Evolutionary conservation across 2,329 filamentous ascomycete species (phyloP), one percentile per base, ranked within the genome.

Genomic region (Cladosporium sp.): DNA sequence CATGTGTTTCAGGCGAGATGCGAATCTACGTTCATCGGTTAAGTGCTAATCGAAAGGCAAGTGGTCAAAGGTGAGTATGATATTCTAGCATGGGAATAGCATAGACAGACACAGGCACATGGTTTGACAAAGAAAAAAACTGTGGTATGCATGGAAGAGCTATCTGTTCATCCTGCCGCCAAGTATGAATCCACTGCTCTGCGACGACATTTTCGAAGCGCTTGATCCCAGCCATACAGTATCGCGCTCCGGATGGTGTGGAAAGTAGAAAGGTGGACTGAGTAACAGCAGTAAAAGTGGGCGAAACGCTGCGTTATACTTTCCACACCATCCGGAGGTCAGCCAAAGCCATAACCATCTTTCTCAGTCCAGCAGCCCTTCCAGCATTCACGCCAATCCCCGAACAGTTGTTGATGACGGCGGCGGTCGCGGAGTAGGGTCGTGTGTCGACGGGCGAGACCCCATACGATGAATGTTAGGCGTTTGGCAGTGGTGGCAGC

Each of bases 341-440:
- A 7, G 6, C 6, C 18, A 16, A n/a, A 14, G 2, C 12, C 12
- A 26, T 5, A 35, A 18, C 16, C 35, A 26, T 18, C 68, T 91
- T 88, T 35, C 78, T 97, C 94, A 12, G 91, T 96, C 82, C 89
- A 93, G 81, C 94, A 98, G 11, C 94, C 94, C 77, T 95, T 93
- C 93, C 94, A 98, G 80, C 94, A 98, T 71, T 96, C 89, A 71
- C 93, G 89, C 94, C 94, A 98, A 76, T 98, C 91, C 74, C 92
- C 92, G 23, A 98, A 93, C 16, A 98, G 84, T n/a, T 44, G 18
- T 44, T 44, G 37, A 44, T 44, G 18, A 44, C 35, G 16, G 12
- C 14, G 35, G 37, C 37, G 18, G 37, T 44, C 37, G n/a, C 18
- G 18, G 37, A 44, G 18, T 44, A 18, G 37, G 37, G 18, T 44